phyloP scores from a whole-genome alignment of 768 basidiomycete species.

The Mycena vulgaris region DNA sequence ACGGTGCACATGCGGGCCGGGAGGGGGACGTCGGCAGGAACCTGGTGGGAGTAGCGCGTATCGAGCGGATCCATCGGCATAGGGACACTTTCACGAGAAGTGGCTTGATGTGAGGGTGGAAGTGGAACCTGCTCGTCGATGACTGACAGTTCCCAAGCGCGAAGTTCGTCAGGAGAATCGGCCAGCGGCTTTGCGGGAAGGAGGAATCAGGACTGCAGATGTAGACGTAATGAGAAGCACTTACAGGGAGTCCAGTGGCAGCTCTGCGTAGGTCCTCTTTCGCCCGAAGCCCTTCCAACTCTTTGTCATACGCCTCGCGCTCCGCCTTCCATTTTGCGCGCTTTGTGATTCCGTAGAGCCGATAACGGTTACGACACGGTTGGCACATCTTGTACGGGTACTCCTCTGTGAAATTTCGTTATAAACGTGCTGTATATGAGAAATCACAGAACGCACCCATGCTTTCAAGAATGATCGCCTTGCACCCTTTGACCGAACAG shows the following conservation, averaged over 20 bases:
- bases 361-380: constrained; percentile 64
- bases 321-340: constrained; percentile 68
- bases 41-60: neutral
- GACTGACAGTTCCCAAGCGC: constrained; percentile 53
- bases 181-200: constrained; percentile 49
- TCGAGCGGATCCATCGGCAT: constrained; percentile 5
- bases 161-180: constrained; percentile 52
- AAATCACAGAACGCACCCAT: constrained; percentile 49
- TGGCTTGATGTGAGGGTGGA: constrained; percentile 24
- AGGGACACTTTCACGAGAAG: constrained; percentile 7
- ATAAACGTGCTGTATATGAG: constrained; percentile 11
- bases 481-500: constrained; percentile 73
- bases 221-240: constrained; percentile 31
- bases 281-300: constrained; percentile 54
- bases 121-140: constrained; percentile 49
- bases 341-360: constrained; percentile 68
- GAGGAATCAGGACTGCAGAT: constrained; percentile 10
- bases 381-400: constrained; percentile 63
- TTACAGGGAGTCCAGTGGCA: constrained; percentile 54
- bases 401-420: constrained; percentile 35
- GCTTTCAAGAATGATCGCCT: constrained; percentile 54
- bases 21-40: constrained; percentile 31
- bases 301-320: constrained; percentile 58
- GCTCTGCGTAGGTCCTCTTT: constrained; percentile 57
- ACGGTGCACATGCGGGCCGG: constrained; percentile 70